A percentile compares a stretch with the other conserved stretches of the same genome.
These are phyloP conservation scores for Colletotrichum agaves DNA, from an alignment of 2,329 filamentous ascomycete species.

Conservation along the genomic window DNA sequence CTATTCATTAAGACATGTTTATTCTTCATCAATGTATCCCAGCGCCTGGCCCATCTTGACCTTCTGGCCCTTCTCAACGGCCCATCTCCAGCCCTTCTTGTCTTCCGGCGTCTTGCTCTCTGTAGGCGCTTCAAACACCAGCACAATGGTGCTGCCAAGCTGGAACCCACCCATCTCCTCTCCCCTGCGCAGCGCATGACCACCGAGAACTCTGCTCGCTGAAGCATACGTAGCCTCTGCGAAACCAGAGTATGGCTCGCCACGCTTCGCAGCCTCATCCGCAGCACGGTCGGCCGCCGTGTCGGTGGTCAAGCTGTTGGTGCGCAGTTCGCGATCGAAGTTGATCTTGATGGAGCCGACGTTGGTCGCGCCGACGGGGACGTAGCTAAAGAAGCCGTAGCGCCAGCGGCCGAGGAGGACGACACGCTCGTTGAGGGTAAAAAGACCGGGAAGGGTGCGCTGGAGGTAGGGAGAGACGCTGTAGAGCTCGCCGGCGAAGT, in stretches of 20 bases:
- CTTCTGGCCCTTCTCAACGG: constrained; percentile 85
- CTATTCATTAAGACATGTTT: constrained; percentile 17
- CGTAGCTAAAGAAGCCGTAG: constrained; percentile 97
- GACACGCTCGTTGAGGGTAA: constrained; percentile 96
- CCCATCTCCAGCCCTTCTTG: constrained; percentile 84
- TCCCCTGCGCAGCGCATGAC: constrained; percentile 84
- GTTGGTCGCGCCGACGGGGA: constrained; percentile 95
- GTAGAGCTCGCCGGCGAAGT: constrained; percentile 96
- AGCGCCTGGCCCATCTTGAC: constrained; percentile 91
- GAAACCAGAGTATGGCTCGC: constrained; percentile 89
- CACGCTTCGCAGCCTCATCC: constrained; percentile 77
- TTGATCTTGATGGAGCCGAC: constrained; percentile 97
- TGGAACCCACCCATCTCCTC: constrained; percentile 99
- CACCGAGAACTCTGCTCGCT: constrained; percentile 81
- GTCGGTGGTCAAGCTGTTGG: constrained; percentile 92
- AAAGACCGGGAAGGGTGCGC: constrained; percentile 89
- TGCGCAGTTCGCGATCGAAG: constrained; percentile 93
- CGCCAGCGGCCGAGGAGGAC: constrained; percentile 94
- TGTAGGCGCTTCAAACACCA: constrained; percentile 91
- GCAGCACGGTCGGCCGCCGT: constrained; percentile 90
- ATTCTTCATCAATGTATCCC: constrained; percentile 74
- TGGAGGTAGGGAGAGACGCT: constrained; percentile 96
- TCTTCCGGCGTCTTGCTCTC: constrained; percentile 48
- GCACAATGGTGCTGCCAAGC: constrained; percentile 91
- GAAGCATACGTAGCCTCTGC: constrained; percentile 88